phyloP scores from a whole-genome alignment of 169 alveolate genomes.

The Eimeria acervulina region DNA sequence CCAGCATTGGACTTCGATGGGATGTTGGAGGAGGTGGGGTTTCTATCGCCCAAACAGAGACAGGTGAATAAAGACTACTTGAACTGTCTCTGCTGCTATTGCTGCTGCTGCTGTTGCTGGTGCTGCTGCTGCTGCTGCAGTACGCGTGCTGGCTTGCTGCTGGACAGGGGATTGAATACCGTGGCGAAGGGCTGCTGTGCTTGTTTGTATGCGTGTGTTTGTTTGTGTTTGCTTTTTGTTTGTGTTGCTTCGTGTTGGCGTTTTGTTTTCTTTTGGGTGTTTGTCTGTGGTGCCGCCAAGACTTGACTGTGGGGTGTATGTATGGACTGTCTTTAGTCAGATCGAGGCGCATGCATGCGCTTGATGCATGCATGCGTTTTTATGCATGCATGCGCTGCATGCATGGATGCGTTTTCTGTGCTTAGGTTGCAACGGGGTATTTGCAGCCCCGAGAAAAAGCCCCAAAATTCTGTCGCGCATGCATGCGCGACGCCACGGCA shows the following conservation, averaged over 20 bases:
- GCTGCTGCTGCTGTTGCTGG: conserved; percentile 8
- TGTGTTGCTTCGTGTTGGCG: not conserved
- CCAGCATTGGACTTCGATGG: not conserved
- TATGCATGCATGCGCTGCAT: not conserved
- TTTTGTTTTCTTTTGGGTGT: too few relatives aligned
- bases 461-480: not conserved
- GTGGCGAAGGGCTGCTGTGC: not conserved
- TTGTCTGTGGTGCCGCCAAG: too few relatives aligned
- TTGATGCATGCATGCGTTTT: not conserved
- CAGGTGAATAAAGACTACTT: not conserved
- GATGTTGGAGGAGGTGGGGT: not conserved
- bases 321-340: too few relatives aligned
- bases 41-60: not conserved
- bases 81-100: not conserved
- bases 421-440: not conserved
- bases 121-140: conserved; percentile 8
- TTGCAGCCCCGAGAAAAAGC: not conserved
- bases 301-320: too few relatives aligned
- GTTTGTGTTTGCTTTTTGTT: too few relatives aligned
- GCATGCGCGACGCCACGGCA: conserved; percentile 40
- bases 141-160: not conserved
- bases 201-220: not conserved
- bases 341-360: too few relatives aligned
- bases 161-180: not conserved
- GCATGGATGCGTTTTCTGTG: not conserved